Conservation (phyloP, 352 stramenopile genomes). For the Globisporangium perplexum region DNA sequence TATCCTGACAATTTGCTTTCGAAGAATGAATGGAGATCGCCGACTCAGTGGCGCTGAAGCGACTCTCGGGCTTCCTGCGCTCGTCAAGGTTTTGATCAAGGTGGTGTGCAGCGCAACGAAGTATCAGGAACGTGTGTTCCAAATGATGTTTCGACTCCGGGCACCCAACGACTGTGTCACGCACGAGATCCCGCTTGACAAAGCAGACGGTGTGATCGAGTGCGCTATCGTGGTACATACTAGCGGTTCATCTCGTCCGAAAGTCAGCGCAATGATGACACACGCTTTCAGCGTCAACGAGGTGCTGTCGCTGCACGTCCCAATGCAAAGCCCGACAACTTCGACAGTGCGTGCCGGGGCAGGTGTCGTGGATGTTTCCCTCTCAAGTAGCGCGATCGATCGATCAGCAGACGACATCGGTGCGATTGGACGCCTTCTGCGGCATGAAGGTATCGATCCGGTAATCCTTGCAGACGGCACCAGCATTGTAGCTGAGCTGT, state of each 20-base stretch:
- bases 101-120: not conserved
- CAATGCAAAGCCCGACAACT: not conserved
- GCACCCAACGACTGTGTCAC: not conserved
- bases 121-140: conserved; percentile 2
- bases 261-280: conserved; percentile 3
- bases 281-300: not conserved
- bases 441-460: conserved; percentile 1
- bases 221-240: not conserved
- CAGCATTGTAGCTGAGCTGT: conserved; percentile 21
- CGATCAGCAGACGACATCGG: conserved; percentile 2
- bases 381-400: conserved; percentile 4
- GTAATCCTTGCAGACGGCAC: conserved; percentile 11
- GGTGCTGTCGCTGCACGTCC: not conserved
- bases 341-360: not conserved
- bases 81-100: conserved; percentile 6
- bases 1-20: not conserved
- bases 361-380: not conserved
- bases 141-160: conserved; percentile 1
- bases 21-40: not conserved
- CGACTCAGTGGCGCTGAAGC: not conserved
- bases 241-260: not conserved
- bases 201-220: not conserved
- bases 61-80: not conserved
- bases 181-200: conserved; percentile 2
- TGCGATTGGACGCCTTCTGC: conserved; percentile 15